These are phyloP conservation scores for Eucalyptus marginata DNA, from an alignment of 345 rosid genomes.

Conservation along the genomic window DNA sequence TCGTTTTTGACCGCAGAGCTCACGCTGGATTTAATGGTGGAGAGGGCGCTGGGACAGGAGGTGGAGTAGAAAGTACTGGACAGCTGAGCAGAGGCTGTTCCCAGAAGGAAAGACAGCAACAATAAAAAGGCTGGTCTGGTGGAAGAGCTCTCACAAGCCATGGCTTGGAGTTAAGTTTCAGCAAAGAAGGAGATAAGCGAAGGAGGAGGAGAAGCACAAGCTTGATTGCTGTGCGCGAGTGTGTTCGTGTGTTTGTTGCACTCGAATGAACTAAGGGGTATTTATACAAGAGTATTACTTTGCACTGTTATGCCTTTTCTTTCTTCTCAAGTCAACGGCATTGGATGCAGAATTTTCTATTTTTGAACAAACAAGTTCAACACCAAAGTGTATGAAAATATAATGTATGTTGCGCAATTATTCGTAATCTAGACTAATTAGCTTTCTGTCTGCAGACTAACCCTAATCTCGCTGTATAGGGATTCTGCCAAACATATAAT, in stretches of 20 bases:
- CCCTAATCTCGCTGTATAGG: background rate
- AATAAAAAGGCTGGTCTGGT: background rate
- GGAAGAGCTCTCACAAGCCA: background rate
- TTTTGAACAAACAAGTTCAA: background rate
- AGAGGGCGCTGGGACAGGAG: constrained; percentile 23
- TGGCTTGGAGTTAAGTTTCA: background rate
- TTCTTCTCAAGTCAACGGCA: background rate
- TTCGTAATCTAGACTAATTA: background rate
- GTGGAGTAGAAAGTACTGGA: constrained; percentile 15
- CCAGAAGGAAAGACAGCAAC: background rate
- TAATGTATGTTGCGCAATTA: no score
- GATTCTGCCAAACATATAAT: background rate
- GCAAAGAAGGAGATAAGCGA: background rate
- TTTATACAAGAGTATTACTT: background rate
- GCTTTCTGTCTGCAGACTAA: background rate
- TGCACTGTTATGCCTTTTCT: background rate
- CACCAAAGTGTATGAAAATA: background rate
- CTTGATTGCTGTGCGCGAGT: background rate
- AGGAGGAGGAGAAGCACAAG: background rate
- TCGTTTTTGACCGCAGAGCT: constrained; percentile 24
- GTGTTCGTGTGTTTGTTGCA: background rate
- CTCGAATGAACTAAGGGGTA: background rate
- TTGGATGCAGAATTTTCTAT: background rate
- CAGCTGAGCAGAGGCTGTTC: constrained; percentile 19
- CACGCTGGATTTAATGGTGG: constrained; percentile 18